Evolutionary conservation across 176 grass and related monocot species (phyloP), one percentile per base, ranked within the genome.

Genomic region (Cenchrus americanus): DNA sequence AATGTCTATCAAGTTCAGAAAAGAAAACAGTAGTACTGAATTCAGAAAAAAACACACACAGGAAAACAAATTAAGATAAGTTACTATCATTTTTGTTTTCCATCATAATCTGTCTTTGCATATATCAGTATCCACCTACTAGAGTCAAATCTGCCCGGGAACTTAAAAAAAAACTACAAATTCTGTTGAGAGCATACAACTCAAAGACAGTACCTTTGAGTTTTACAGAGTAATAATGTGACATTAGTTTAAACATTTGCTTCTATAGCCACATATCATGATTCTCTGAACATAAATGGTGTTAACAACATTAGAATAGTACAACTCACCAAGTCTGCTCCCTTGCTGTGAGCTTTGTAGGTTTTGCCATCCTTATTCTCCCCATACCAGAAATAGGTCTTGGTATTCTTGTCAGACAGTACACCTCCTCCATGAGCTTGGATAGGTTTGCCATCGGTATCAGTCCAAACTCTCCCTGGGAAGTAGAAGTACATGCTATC

Each of bases 301-400:
- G 22, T 34, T 44, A 34, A 68, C 22, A 80, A 30, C 64, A 78
- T 19, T 4, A 69, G 18, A 86, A 83, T 26, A 87, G 34, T 51
- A 81, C 0, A 66, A 77, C 91, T 81, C 71, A 99, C 93, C 86
- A 93, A 77, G 71, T 92, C 93, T 82, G 97, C 91, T 30, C 84
- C 89, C 74, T 90, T 99, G 49, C 64, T 88, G 54, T 99, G 86
- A 84, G 88, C 84, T 55, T 90, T 91, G 88, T 99, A 96, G 10
- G 93, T 99, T 68, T 91, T 91, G 41, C 97, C 86, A 84, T 96
- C 81, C 85, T 99, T 99, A 78, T 99, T 96, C 81, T 99, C 97
- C 44, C 97, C 97, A 54, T 99, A 99, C 93, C 93, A 99, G 77
- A 92, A 99, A 82, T 92, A 94, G 26, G 81, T 89, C 51, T 83